Conservation (phyloP, 1,139 yeast genomes). For the Geotrichum cucujoidarum region DNA sequence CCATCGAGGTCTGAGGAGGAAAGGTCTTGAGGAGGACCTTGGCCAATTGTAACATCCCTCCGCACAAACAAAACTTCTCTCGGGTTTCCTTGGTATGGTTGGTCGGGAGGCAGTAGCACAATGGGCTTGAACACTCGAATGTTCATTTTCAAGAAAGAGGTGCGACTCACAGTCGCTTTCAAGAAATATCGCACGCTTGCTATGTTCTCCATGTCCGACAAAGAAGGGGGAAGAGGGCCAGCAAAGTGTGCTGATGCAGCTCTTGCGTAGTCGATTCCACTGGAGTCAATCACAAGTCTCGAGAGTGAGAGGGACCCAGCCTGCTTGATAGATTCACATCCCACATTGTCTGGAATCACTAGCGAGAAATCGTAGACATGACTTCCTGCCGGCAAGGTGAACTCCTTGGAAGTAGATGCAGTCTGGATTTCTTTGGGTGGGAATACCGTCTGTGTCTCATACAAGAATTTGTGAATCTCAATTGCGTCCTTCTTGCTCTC, state of each 20-base stretch:
- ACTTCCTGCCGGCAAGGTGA: slow-evolving; percentile 57
- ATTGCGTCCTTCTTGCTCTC: slow-evolving; percentile 25
- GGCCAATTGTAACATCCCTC: slow-evolving; percentile 23
- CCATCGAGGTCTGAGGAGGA: background rate
- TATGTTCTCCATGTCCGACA: slow-evolving; percentile 44
- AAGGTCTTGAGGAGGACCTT: too few species aligned
- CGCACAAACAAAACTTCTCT: slow-evolving; percentile 30
- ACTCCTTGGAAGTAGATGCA: slow-evolving; percentile 48
- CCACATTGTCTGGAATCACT: slow-evolving; percentile 47
- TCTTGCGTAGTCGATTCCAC: slow-evolving; percentile 30
- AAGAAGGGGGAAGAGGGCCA: slow-evolving; percentile 53
- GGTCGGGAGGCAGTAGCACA: slow-evolving; percentile 46
- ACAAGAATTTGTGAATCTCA: slow-evolving; percentile 54
- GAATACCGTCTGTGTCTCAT: slow-evolving; percentile 52
- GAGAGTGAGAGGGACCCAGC: slow-evolving; percentile 20
- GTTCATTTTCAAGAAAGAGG: slow-evolving; percentile 47
- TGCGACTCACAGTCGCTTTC: slow-evolving; percentile 52
- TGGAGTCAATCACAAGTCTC: slow-evolving; percentile 42
- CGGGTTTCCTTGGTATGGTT: slow-evolving; percentile 41
- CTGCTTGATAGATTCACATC: slow-evolving; percentile 42
- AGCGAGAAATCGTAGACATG: slow-evolving; percentile 56
- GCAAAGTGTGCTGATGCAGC: slow-evolving; percentile 39
- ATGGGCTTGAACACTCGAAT: slow-evolving; percentile 48
- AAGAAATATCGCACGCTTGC: slow-evolving; percentile 49
- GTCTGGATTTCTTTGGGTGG: slow-evolving; percentile 54